Evolutionary conservation across 2,329 filamentous ascomycete species (phyloP).

Genomic region (Ophiocordyceps camponoti-saundersi): DNA sequence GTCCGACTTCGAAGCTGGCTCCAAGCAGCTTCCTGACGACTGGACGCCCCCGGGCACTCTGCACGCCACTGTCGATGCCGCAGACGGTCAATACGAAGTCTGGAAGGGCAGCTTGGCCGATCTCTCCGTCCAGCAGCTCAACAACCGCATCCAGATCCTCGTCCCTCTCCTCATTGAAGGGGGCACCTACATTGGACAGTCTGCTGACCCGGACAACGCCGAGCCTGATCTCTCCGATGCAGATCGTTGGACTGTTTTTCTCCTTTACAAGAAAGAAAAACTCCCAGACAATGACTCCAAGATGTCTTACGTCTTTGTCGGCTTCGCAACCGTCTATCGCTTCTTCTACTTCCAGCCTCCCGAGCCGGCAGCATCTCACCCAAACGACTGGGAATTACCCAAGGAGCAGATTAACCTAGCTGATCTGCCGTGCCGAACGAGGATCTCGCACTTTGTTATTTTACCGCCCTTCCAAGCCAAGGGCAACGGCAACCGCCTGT

Average conservation of each 20-base stretch:
- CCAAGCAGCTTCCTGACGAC: constrained; percentile 25
- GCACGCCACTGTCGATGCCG: constrained; percentile 43
- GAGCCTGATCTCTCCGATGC: constrained; percentile 54
- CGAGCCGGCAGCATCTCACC: constrained; percentile 23
- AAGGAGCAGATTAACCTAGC: constrained; percentile 30
- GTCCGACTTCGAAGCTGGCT: constrained; percentile 41
- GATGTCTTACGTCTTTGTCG: constrained; percentile 63
- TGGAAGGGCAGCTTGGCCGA: constrained; percentile 68
- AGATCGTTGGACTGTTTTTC: constrained; percentile 82
- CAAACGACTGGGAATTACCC: constrained; percentile 25
- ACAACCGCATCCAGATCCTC: constrained; percentile 70
- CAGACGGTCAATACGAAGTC: constrained; percentile 58
- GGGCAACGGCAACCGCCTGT: constrained; percentile 66
- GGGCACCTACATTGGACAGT: constrained; percentile 51
- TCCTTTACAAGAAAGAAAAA: constrained; percentile 55
- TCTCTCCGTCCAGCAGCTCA: constrained; percentile 47
- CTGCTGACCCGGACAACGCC: constrained; percentile 32
- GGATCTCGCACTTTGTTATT: constrained; percentile 88
- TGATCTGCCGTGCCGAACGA: constrained; percentile 55
- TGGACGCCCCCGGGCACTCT: constrained; percentile 63
- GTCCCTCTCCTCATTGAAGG: constrained; percentile 85
- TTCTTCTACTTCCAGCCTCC: constrained; percentile 50
- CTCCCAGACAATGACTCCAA: constrained; percentile 20
- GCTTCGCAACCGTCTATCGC: constrained; percentile 80
- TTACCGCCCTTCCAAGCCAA: constrained; percentile 72